phyloP scores from a whole-genome alignment of 2,329 filamentous ascomycete genomes.

The Diaporthe destruens region DNA sequence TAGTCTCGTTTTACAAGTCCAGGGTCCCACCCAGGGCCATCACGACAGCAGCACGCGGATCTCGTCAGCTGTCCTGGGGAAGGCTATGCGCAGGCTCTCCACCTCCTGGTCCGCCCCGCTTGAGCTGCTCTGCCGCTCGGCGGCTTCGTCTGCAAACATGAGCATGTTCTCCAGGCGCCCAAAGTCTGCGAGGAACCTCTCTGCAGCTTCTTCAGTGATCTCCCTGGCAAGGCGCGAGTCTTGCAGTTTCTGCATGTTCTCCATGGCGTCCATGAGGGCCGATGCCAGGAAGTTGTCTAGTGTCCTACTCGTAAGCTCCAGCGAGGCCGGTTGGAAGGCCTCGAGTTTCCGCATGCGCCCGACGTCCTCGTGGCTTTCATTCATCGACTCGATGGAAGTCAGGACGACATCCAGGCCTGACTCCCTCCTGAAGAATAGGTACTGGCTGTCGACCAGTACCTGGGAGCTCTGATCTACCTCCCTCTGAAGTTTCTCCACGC shows the following conservation, averaged over 20 bases:
- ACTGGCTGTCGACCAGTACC: conserved; percentile 76
- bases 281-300: conserved; percentile 94
- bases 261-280: conserved; percentile 90
- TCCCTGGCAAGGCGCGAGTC: conserved; percentile 78
- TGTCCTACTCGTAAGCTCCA: conserved; percentile 78
- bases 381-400: conserved; percentile 61
- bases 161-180: conserved; percentile 69
- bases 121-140: conserved; percentile 44
- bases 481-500: conserved; percentile 67
- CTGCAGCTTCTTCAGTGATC: conserved; percentile 85
- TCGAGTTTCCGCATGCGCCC: conserved; percentile 66
- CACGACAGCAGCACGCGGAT: conserved; percentile 70
- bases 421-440: conserved; percentile 77
- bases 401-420: conserved; percentile 80
- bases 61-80: conserved; percentile 71
- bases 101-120: conserved; percentile 42
- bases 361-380: conserved; percentile 60
- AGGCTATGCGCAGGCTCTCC: conserved; percentile 58
- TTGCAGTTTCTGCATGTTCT: conserved; percentile 80
- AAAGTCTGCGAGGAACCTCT: conserved; percentile 88
- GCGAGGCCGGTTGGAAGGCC: conserved; percentile 68
- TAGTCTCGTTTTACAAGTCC: conserved; percentile 26
- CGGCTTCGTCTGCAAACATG: conserved; percentile 56
- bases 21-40: conserved; percentile 28
- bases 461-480: conserved; percentile 66